Base-by-base conservation (phyloP, 2,329 filamentous ascomycete species). In the Orbilia blumenaviensis region DNA sequence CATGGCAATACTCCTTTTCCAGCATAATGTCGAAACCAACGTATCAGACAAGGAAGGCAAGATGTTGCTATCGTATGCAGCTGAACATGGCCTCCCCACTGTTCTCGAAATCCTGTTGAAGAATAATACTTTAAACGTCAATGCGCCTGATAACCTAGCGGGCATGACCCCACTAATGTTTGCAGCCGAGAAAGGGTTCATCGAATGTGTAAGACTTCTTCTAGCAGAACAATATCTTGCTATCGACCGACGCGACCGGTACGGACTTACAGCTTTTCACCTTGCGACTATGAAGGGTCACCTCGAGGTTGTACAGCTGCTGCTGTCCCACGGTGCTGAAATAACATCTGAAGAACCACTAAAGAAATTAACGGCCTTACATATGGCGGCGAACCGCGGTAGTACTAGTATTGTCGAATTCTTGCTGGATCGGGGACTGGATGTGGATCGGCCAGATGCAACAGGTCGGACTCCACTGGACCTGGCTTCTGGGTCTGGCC, bases 111-210 rank as follows among this genome's bases (percentile, higher is more conserved):
- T 27, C 6, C 23, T 73, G 3, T 16, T 60, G 21, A 38, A 18
- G 16, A 32, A 38, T 2, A 56, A 52, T 23, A 58, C 48, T 9
- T 10, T 34, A 2, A 62, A 72, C 10, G 23, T 72, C 1, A 42
- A 58, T 21, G 42, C 36, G 1, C 25, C 34, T 1, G 58, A 63
- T 29, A 16, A 63, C 10, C 14, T 54, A 7, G 12, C 36, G 10
- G 32, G 38, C 10, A 74, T 62, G 62, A 63, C 63, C 1, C 52
- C 69, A 8, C 23, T 74, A 6, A 74, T 74, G 62, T 74, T 62
- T 16, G 69, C 69, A 1, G 54, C 62, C 2, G 12, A 62, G 14
- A 18, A 50, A 3, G 54, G 54, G 16, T 25, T 67, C 21, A n/a
- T 62, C 25, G 52, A 38, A 23, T 67, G 62, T 27, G 63, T 66